Base-by-base conservation (phyloP, 2,329 filamentous ascomycete genomes). In the Colletotrichum simmondsii region DNA sequence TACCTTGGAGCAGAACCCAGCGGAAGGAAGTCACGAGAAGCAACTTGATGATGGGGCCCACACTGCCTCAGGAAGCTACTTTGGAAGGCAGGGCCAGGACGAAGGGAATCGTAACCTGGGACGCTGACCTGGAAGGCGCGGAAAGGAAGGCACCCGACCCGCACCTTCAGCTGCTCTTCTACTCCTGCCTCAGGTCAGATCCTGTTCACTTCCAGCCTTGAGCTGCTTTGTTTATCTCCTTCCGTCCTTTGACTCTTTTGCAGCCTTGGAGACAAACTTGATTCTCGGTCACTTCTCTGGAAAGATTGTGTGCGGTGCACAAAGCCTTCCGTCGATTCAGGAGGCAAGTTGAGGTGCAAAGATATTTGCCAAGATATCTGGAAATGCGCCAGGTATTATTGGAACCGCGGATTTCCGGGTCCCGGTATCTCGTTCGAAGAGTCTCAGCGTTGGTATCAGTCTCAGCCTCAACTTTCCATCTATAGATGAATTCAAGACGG, bases 361-460 rank as follows among this genome's bases (percentile, higher is more conserved):
- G 11, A 54, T 53, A 14, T 14, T 46, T 49, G 69, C 70, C 70
- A 65, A 72, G 59, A 70, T 60, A 61, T 65, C 42, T 65, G 42
- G 46, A 59, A 61, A 72, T n/a, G 54, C 60, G 19, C 42, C 42
- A 65, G 70, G 49, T 72, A 70, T 72, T 70, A 56, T 72, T 70
- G 56, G 60, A 61, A 65, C 26, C 66, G 56, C 56, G 6, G 53
- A 46, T 8, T 54, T n/a, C 60, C 60, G 66, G 70, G 35, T 56
- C 62, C 42, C 4, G 16, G 11, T 72, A 70, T 65, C 28, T 64
- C 26, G 16, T 46, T 61, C 30, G 46, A 16, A 56, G 54, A 65
- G 62, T 65, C 32, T 56, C 52, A 65, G 60, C 65, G 60, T 72
- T 49, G 58, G 70, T 65, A 53, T 72, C 52, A 49, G 66, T 70